Percentiles rank a stretch among this genome's conserved stretches.
phyloP scores from a whole-genome alignment of 495 filamentous ascomycete species.

The Penicilliopsis zonata region DNA sequence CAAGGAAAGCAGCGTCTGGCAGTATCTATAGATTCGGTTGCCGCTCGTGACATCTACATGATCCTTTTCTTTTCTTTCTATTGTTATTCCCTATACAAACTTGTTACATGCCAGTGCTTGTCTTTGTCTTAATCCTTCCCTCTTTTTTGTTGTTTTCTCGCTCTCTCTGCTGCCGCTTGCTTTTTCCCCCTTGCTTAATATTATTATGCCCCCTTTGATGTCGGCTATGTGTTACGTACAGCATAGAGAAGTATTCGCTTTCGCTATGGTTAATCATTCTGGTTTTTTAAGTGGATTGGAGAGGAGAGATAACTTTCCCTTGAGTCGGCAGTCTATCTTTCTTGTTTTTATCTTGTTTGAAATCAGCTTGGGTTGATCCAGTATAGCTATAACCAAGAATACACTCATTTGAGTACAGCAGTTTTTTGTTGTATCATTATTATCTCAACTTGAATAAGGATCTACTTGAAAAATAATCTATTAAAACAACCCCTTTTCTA shows the following conservation, averaged over 20 bases:
- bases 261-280: not conserved
- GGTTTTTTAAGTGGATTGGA: not conserved
- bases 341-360: no score
- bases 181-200: slow-evolving; percentile 11
- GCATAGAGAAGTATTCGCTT: slow-evolving; percentile 10
- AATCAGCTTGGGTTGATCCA: not conserved
- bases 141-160: slow-evolving; percentile 5
- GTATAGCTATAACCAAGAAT: no score
- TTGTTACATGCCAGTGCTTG: no score
- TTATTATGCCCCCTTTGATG: slow-evolving; percentile 5
- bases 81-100: no score
- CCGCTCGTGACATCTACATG: no score
- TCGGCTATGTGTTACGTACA: slow-evolving; percentile 21
- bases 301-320: no score
- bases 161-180: no score
- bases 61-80: slow-evolving; percentile 6
- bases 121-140: slow-evolving; percentile 7
- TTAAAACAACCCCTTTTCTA: no score
- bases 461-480: no score
- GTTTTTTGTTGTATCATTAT: no score
- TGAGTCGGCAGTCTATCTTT: not conserved
- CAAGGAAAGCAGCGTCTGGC: slow-evolving; percentile 28
- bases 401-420: no score
- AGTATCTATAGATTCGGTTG: slow-evolving; percentile 20
- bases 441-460: no score